phyloP scores from a whole-genome alignment of 2,329 filamentous ascomycete genomes.

The Aureobasidium subglaciale region DNA sequence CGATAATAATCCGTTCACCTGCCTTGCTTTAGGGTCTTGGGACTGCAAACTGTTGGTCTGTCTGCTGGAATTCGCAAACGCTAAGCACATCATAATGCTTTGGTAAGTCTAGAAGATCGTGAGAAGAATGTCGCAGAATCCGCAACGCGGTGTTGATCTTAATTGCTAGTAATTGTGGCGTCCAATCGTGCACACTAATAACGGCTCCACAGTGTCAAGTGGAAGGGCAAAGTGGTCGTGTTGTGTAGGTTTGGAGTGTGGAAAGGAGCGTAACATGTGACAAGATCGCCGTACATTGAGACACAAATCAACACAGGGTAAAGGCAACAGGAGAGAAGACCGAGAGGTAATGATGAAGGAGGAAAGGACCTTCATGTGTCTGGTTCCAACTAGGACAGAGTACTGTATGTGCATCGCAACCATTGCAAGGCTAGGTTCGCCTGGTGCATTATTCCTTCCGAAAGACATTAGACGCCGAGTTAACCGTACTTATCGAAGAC shows the following conservation, averaged over 20 bases:
- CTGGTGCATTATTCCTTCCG: not conserved
- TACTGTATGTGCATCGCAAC: conserved; percentile 4
- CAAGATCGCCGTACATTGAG: too few species aligned
- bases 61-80: too few species aligned
- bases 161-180: not conserved
- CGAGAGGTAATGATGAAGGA: not conserved
- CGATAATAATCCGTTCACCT: too few species aligned
- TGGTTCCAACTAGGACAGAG: not conserved
- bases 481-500: not conserved
- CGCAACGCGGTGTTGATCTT: not conserved
- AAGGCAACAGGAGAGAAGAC: not conserved
- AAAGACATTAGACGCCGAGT: not conserved
- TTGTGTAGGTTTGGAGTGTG: not conserved
- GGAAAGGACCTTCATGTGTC: not conserved
- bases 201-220: conserved; percentile 2
- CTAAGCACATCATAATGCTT: not conserved
- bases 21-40: too few species aligned
- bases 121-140: not conserved
- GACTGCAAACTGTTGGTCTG: too few species aligned
- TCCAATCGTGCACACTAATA: not conserved
- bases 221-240: not conserved
- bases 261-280: not conserved
- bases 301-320: not conserved
- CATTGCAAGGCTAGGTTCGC: not conserved
- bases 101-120: not conserved